Conservation (phyloP, 1,284 basidiomycete species). For the Peniophora sp. region DNA sequence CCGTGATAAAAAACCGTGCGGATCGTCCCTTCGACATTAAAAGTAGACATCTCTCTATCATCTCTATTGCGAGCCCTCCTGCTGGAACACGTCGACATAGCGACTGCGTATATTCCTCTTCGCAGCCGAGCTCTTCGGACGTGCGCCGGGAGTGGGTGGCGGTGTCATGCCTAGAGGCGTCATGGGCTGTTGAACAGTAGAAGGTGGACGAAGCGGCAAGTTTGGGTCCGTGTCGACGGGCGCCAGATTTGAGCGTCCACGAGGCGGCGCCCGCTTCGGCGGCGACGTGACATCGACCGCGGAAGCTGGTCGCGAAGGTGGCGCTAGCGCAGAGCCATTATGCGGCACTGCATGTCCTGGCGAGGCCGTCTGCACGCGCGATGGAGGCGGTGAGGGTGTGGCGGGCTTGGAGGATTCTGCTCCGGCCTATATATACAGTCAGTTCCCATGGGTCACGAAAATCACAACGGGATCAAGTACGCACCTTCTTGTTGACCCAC, state of each 20-base stretch:
- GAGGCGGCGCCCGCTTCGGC: constrained; percentile 40
- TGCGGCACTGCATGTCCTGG: constrained; percentile 39
- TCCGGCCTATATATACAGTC: constrained; percentile 35
- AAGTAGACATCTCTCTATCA: not conserved
- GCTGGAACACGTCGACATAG: constrained; percentile 82
- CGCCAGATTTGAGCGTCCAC: constrained; percentile 58
- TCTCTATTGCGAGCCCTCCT: constrained; percentile 16
- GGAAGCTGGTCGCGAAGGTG: constrained; percentile 52
- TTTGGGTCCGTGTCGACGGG: constrained; percentile 31
- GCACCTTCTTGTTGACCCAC: constrained; percentile 94
- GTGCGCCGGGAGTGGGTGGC: constrained; percentile 36
- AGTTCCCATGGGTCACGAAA: constrained; percentile 2
- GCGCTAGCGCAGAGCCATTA: constrained; percentile 23
- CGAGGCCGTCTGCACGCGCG: constrained; percentile 75
- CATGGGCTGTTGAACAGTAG: constrained; percentile 26
- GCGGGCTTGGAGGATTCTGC: constrained; percentile 39
- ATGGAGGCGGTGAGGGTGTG: constrained; percentile 58
- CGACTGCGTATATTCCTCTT: constrained; percentile 73
- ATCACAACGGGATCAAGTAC: constrained; percentile 14
- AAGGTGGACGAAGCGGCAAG: constrained; percentile 25
- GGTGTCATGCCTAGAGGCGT: constrained; percentile 22
- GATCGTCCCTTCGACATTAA: no score
- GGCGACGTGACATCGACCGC: constrained; percentile 52
- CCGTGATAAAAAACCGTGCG: no score
- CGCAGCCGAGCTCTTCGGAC: constrained; percentile 53